Base-by-base conservation (phyloP, 2,329 filamentous ascomycete species). In the Talaromyces verruculosus region DNA sequence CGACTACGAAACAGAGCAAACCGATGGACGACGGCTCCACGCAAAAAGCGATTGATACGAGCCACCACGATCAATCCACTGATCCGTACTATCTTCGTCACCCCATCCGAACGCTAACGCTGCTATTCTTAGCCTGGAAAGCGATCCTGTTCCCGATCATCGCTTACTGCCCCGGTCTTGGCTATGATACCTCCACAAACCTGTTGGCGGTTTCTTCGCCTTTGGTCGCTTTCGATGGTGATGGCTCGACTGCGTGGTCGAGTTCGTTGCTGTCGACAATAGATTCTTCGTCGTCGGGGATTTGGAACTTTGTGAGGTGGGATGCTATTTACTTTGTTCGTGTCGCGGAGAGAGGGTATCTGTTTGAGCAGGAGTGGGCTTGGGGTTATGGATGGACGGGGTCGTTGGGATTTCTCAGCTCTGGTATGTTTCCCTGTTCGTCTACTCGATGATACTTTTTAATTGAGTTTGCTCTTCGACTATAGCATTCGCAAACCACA, bases 281-380 rank as follows among this genome's bases (percentile, higher is more conserved):
- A 5, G 3, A 43, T 7, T 10, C 62, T 5, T 67, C 68, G 19
- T 69, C 74, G 15, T 68, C 72, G 0, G 64, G 70, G 64, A 81
- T 70, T 64, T 74, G 69, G 68, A 84, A 82, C 63, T 80, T 88
- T 53, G 81, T 84, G 2, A 78, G 86, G 71, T 89, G 87, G 87
- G 87, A 89, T 74, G 83, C 84, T 3, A 78, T 89, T 65, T 89
- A 89, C 71, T 89, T 85, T 71, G 75, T 84, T 5, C 81, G 83
- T 63, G 78, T 82, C 64, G 84, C 85, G 2, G 74, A 83, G 64
- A 76, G 83, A 33, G 86, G 85, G 5, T 84, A 87, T 69, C 69
- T 86, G 1, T 85, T 83, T 73, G 87, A 89, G 74, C 87, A 89
- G 74, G 86, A 89, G 74, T 89, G 87, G 87, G 87, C 87, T 1